Base-by-base conservation (phyloP, 2,329 filamentous ascomycete genomes). In the Clonostachys solani region DNA sequence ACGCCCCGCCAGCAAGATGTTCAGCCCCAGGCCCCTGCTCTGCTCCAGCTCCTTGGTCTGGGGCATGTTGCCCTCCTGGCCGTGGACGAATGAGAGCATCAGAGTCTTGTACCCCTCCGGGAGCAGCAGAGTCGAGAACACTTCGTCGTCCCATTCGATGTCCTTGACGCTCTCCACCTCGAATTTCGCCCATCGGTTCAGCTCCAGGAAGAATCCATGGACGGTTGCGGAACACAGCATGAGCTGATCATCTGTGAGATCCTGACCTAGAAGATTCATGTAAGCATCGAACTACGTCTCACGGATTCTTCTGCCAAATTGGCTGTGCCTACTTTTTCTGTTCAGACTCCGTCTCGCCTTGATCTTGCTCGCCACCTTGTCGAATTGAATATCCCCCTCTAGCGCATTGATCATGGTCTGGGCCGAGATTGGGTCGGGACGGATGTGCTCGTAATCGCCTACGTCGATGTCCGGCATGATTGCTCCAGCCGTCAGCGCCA, bases 1-100 rank as follows among this genome's bases (percentile, higher is more conserved):
- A 0, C 64, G 66, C 12, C 75, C 75, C 1, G 66, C 68, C 4
- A 78, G 59, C 2, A 78, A 62, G 59, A 74, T 68, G 53, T 77
- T 75, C 49, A 75, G 69, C 15, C 73, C 74, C 52, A 68, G 69
- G 46, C 65, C 76, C 62, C 79, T 78, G 44, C 74, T 74, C 9
- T 66, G 64, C 55, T 78, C 77, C 47, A 78, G 63, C 49, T 79
- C 74, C 60, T 77, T 74, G 49, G 77, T 78, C 9, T 52, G 60
- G 12, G 65, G 59, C 33, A 69, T 66, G 38, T 56, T 74, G 69
- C 3, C 61, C 63, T 56, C 71, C 62, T 38, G 15, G 8, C 23
- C 23, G 9, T 29, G 23, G 36, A 38, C 36, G 17, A 38, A 38
- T 7, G 8, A 68, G 69, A 47, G 75, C 70, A 12, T 69, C 12